Evolutionary conservation across 2,329 filamentous ascomycete species (phyloP), one percentile per base, ranked within the genome.

Genomic region (Aureobasidium sp.): DNA sequence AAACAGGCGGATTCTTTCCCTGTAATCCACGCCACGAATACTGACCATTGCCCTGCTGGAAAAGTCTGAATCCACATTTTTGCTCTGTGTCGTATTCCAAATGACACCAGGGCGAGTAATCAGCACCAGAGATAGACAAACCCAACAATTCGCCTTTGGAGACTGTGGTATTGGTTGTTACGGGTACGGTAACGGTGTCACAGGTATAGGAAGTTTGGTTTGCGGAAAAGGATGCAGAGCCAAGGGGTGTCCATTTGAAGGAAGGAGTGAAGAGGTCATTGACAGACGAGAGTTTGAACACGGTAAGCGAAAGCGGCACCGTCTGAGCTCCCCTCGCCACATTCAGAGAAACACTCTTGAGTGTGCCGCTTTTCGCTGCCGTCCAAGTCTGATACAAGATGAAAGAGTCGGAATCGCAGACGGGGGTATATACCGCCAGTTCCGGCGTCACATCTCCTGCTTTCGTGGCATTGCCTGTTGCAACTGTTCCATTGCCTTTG

Each of bases 41-140:
- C 62, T 68, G 67, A 21, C 66, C 65, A 3, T 59, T 45, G 9
- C 67, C 67, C 41, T 65, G 62, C 49, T 68, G 67, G 48, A 59
- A 68, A 32, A 68, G 50, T 34, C 61, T 59, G 49, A 61, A 61
- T 48, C 42, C 36, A 27, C 11, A 34, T 3, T 30, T 44, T 36
- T 25, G 63, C 34, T 37, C 57, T 6, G 48, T 61, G 6, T 39
- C 9, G 48, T 62, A 66, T 53, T 67, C 67, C 41, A 68, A 58
- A 62, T 68, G 66, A 39, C 67, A 68, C 44, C 66, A 67, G 36
- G 67, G 66, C 30, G 64, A 61, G 34, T 65, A 67, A 41, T 68
- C 66, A 13, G 53, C 48, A 0, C 67, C 67, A 0, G 55, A 25
- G 29, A 68, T 67, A 9, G 63, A 51, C 13, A 68, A 11, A 1